A percentile compares a stretch with the other conserved stretches of the same genome.
Evolutionary conservation across 139 green algal genomes (phyloP).

Genomic region (Zygnema cylindricum): DNA sequence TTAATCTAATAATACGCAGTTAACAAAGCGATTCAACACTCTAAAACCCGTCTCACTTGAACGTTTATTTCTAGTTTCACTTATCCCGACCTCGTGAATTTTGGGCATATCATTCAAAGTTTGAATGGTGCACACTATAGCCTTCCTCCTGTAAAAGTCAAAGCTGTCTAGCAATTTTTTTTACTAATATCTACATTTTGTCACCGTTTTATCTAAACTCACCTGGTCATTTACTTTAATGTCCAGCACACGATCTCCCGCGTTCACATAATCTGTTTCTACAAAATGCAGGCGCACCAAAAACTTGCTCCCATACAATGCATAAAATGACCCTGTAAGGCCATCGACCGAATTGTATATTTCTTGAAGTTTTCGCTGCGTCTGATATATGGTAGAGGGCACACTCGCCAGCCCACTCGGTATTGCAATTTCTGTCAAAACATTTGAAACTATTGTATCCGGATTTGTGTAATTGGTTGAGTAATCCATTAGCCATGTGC

Average conservation of each 20-base stretch:
- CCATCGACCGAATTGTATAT: neutral
- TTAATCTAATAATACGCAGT: too few relatives aligned
- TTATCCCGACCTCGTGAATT: too few relatives aligned
- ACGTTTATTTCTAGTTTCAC: too few relatives aligned
- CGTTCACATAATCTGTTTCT: neutral
- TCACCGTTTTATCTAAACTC: too few relatives aligned
- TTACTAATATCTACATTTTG: too few relatives aligned
- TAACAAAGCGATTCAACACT: too few relatives aligned
- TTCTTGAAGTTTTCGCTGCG: neutral
- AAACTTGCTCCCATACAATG: neutral
- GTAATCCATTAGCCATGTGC: slow-evolving; percentile 19
- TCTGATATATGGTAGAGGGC: neutral
- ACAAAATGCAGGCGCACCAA: slow-evolving; percentile 23
- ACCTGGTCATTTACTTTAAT: slow-evolving; percentile 38
- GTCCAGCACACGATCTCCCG: neutral
- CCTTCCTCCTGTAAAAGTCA: too few relatives aligned
- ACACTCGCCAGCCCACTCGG: neutral
- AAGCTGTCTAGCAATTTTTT: too few relatives aligned
- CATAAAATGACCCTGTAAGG: neutral
- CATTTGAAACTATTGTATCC: neutral
- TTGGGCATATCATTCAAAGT: too few relatives aligned
- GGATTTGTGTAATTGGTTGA: slow-evolving; percentile 14
- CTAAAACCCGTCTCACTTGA: too few relatives aligned
- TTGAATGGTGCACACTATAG: too few relatives aligned
- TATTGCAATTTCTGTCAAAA: neutral